Evolutionary conservation across 306 rosid species (phyloP), one percentile per base, ranked within the genome.

Genomic region (Quercus robur): DNA sequence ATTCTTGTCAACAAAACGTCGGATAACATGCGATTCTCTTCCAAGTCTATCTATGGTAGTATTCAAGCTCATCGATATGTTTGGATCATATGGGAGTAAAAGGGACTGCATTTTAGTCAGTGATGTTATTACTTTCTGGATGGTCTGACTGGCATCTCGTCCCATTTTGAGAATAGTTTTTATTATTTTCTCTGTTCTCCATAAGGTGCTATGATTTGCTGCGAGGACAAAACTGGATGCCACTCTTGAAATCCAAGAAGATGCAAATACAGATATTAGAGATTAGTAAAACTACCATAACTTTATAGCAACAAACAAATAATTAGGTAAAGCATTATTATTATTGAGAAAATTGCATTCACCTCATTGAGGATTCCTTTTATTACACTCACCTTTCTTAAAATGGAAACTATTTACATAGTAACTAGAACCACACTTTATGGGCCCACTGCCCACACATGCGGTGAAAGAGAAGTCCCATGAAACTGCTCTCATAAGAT

Each of bases 201-300:
- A 51, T 35, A 84, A 69, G 33, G 89, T 49, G 54, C 70, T 86
- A 33, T 85, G 87, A 59, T 83, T 87, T 28, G 87, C 75, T 14
- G 75, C 82, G 4, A 89, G 82, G 19, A 77, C 92, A 51, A 89
- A 85, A 77, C 95, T 78, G 13, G 95, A 90, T 20, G 95, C 87
- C 63, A 81, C 85, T 84, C 97, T 92, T 73, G 69, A 80, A 23
- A 78, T 14, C 68, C 57, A n/a, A 5, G 21, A 41, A 38, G 31
- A 28, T 44, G 57, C 49, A 75, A 4, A 33, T 55, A 57, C 18
- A 33, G 41, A 63, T 19, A 28, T 19, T 63, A 5, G 11, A 4
- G 10, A 20, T 63, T 15, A 28, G n/a, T 63, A 25, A 25, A 6
- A 62, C 68, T 23, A 13, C 35, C 26, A 25, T 62, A 14, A 6